Base-by-base conservation (phyloP, 331 rosid species). In the Acacia concinna region DNA sequence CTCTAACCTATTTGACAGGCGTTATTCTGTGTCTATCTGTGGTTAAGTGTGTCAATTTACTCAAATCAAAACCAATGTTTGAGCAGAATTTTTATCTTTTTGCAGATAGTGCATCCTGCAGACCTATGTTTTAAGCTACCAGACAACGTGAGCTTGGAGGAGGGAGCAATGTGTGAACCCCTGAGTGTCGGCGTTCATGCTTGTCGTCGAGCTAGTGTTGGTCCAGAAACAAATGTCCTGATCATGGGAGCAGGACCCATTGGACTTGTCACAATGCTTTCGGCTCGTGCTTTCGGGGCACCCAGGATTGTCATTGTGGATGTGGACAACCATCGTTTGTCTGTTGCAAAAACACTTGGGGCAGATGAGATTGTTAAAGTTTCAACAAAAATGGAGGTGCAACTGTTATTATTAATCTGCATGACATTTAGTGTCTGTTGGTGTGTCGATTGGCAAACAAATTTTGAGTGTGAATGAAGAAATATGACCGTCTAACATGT, bases 131-230 rank as follows among this genome's bases (percentile, higher is more conserved):
- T 59, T 59, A 59, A 59, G 27, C 65, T 59, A 11, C 65, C 65
- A 1, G 93, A 91, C 31, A 92, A 88, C 59, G 92, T 91, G 84
- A 94, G 97, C 79, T 82, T 92, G 79, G 98, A 94, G 82, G 98
- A 92, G 82, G 98, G 98, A 35, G 98, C 96, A 46, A 91, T 94
- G 97, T 94, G 98, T 40, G 98, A 94, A 76, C 98, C 97, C 77
- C 79, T 91, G 13, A 94, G 97, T 77, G 97, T 91, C 6, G 97
- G 97, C 32, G 90, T 94, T 76, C 97, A 94, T 85, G 97, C 97
- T 72, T 92, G 98, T 81, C 20, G 65, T 20, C 35, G 35, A 59
- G 65, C 65, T 59, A 59, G 14, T 27, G 31, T 59, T 59, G 65
- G 65, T 11, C 65, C 65, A 27, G 65, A 59, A 59, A 59, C 17